Conservation (phyloP, 2,329 filamentous ascomycete species). For the Monosporascus sp. region DNA sequence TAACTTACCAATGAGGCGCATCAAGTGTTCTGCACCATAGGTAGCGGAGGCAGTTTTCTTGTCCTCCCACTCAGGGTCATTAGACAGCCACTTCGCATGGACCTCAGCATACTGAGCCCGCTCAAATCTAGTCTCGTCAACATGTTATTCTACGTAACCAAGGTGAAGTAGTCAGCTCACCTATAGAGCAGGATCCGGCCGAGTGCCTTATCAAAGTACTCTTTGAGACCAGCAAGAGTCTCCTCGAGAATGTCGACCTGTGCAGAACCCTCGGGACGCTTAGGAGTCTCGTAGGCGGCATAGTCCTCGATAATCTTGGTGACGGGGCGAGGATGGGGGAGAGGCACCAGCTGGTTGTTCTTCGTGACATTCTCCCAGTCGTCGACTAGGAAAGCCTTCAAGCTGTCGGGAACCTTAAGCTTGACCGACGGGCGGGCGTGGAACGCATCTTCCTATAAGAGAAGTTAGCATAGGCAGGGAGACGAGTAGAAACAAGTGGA, state of each 20-base stretch:
- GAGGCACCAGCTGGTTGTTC: constrained; percentile 79
- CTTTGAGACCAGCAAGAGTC: constrained; percentile 75
- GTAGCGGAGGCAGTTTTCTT: constrained; percentile 68
- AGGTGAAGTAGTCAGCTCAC: constrained; percentile 33
- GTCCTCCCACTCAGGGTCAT: constrained; percentile 58
- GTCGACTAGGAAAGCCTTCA: constrained; percentile 91
- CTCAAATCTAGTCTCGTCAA: constrained; percentile 63
- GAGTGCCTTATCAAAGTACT: constrained; percentile 90
- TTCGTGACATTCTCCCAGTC: constrained; percentile 99
- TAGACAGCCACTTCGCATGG: constrained; percentile 61
- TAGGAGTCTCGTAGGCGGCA: constrained; percentile 60
- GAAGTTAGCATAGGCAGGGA: not conserved
- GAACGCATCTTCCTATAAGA: constrained; percentile 76
- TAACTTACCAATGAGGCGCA: constrained; percentile 75
- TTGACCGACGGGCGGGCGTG: constrained; percentile 79
- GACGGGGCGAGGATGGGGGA: constrained; percentile 74
- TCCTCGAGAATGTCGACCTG: constrained; percentile 86
- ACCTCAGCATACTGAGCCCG: constrained; percentile 80
- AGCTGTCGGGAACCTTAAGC: constrained; percentile 77
- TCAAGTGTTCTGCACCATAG: constrained; percentile 89
- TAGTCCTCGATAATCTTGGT: constrained; percentile 78
- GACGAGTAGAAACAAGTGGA: not conserved
- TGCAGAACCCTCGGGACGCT: constrained; percentile 59
- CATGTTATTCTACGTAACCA: not conserved
- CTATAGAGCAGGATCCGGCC: constrained; percentile 84